A percentile compares a stretch with the other conserved stretches of the same genome.
These are phyloP conservation scores for Brassica incana DNA, from an alignment of 345 rosid species.

Conservation along the genomic window DNA sequence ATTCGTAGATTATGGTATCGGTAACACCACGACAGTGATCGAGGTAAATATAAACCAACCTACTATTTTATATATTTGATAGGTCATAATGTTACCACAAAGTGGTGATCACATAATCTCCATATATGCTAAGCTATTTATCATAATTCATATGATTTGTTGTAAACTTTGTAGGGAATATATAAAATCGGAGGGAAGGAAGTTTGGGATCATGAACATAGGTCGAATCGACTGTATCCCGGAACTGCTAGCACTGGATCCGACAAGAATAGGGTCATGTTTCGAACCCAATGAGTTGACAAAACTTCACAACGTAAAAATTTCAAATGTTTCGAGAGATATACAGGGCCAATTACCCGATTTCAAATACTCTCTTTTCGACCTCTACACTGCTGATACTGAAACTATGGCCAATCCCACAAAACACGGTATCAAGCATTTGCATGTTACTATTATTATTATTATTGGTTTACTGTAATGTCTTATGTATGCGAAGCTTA, in stretches of 20 bases:
- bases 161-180: too few relatives aligned
- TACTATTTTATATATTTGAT: too few relatives aligned
- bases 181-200: conserved; percentile 54
- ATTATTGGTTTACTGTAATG: too few relatives aligned
- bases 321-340: conserved; percentile 40
- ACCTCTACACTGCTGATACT: conserved; percentile 38
- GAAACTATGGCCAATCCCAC: conserved; percentile 53
- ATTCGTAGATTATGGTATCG: conserved; percentile 42
- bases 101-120: too few relatives aligned
- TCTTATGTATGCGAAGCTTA: too few relatives aligned
- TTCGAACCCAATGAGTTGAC: conserved; percentile 43
- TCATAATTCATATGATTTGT: too few relatives aligned
- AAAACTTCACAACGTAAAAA: conserved; percentile 53
- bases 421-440: conserved; percentile 50
- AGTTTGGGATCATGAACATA: conserved; percentile 62
- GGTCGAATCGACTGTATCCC: conserved; percentile 70
- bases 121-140: neutral
- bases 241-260: conserved; percentile 40
- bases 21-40: conserved; percentile 42
- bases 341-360: conserved; percentile 48
- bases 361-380: conserved; percentile 63
- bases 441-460: neutral
- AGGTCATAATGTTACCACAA: too few relatives aligned
- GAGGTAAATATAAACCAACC: too few relatives aligned
- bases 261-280: conserved; percentile 50